Percentiles rank a stretch among this genome's conserved stretches.
These are phyloP conservation scores for Clonostachys chloroleuca DNA, from an alignment of 2,329 filamentous ascomycete species.

Conservation along the genomic window DNA sequence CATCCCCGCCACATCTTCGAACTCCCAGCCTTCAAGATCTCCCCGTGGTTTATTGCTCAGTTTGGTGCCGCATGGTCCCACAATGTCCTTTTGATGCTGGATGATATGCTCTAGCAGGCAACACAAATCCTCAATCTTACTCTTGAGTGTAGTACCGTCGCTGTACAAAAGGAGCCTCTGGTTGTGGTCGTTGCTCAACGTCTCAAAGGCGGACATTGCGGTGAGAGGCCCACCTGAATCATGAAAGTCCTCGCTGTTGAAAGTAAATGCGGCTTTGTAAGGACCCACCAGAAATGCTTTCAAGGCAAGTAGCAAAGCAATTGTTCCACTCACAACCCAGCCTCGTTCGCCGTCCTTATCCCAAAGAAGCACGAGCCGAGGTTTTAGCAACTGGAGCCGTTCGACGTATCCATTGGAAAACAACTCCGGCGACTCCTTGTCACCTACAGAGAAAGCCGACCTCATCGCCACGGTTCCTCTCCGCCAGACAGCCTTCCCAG, in stretches of 20 bases:
- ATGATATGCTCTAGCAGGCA: neutral
- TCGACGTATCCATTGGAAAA: neutral
- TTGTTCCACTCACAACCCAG: neutral
- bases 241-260: neutral
- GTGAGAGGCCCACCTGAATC: neutral
- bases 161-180: neutral
- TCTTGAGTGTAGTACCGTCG: neutral
- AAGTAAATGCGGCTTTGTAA: neutral
- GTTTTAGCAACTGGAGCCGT: neutral
- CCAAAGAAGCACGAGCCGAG: neutral
- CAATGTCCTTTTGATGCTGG: neutral
- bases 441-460: too few relatives aligned
- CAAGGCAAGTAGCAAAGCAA: neutral
- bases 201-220: neutral
- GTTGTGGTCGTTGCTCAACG: neutral
- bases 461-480: too few relatives aligned
- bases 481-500: too few relatives aligned
- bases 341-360: neutral
- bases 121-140: neutral
- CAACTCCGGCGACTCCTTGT: too few relatives aligned
- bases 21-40: neutral
- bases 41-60: neutral
- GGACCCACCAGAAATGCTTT: neutral
- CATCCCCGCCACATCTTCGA: neutral
- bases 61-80: neutral